Percentiles rank a stretch among this genome's conserved stretches.
Evolutionary conservation across 768 basidiomycete species (phyloP).

Genomic region (Fistulinella prunicolor): DNA sequence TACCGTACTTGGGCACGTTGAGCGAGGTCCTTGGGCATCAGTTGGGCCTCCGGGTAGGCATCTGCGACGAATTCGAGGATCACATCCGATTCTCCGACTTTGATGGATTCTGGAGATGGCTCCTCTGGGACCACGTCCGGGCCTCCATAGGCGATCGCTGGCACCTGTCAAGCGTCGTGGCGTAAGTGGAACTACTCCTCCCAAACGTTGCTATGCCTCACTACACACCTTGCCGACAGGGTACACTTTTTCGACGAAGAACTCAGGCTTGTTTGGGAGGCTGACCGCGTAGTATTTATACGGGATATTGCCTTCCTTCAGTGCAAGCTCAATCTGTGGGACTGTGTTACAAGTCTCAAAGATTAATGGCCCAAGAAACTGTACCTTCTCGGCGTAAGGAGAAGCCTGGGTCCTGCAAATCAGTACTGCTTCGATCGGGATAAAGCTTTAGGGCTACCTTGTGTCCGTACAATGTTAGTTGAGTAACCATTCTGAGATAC

Average conservation of each 20-base stretch:
- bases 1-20: constrained; percentile 54
- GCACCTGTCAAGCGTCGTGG: constrained; percentile 38
- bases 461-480: background rate
- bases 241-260: constrained; percentile 61
- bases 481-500: background rate
- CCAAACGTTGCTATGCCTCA: background rate
- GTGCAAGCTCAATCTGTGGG: constrained; percentile 50
- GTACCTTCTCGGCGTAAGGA: background rate
- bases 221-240: constrained; percentile 55
- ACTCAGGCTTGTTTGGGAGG: constrained; percentile 59
- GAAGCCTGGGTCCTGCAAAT: background rate
- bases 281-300: constrained; percentile 54
- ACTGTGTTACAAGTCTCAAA: background rate
- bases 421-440: background rate
- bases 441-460: background rate
- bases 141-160: constrained; percentile 58
- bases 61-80: constrained; percentile 66
- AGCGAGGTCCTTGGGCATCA: constrained; percentile 53
- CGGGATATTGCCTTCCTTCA: constrained; percentile 49
- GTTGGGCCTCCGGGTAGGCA: constrained; percentile 40
- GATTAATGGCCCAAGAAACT: background rate
- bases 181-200: no score
- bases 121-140: constrained; percentile 48
- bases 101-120: constrained; percentile 55
- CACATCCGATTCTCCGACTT: constrained; percentile 61